Conservation (phyloP, 2,329 filamentous ascomycete species). For the Fusarium coicis region DNA sequence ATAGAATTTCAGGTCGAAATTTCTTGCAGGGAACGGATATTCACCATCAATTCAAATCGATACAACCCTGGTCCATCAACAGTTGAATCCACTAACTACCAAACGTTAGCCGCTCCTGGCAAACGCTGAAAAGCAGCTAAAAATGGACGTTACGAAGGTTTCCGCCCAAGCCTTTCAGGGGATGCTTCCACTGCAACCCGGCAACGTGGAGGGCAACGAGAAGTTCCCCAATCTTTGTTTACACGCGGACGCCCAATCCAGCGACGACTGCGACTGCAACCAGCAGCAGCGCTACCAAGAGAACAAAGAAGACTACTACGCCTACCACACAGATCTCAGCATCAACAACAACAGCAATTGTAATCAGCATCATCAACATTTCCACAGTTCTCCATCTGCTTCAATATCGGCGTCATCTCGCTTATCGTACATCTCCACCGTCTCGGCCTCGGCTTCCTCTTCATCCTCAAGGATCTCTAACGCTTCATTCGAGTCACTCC, state of each 20-base stretch:
- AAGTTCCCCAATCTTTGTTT: slow-evolving; percentile 58
- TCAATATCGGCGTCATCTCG: slow-evolving; percentile 40
- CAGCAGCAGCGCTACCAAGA: slow-evolving; percentile 11
- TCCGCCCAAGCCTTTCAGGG: slow-evolving; percentile 36
- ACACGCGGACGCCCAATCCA: slow-evolving; percentile 42
- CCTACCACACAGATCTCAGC: slow-evolving; percentile 22
- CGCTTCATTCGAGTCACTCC: slow-evolving; percentile 36
- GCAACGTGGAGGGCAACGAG: slow-evolving; percentile 51
- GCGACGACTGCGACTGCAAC: slow-evolving; percentile 18
- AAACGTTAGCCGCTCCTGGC: neutral
- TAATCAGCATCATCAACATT: slow-evolving; percentile 41
- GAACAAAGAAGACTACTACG: slow-evolving; percentile 10
- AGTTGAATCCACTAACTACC: neutral
- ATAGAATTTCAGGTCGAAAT: neutral
- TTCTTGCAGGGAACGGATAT: neutral
- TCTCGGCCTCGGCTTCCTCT: slow-evolving; percentile 30
- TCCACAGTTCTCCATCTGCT: slow-evolving; percentile 41
- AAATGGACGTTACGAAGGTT: slow-evolving; percentile 38
- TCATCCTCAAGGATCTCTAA: slow-evolving; percentile 37
- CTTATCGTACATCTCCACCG: slow-evolving; percentile 43
- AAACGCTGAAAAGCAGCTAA: slow-evolving; percentile 31
- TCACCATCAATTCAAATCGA: neutral
- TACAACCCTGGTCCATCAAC: slow-evolving; percentile 3
- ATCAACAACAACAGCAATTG: slow-evolving; percentile 34
- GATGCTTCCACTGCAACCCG: slow-evolving; percentile 47